Evolutionary conservation across 495 filamentous ascomycete genomes (phyloP), one percentile per base, ranked within the genome.

Genomic region (Daldinia decipiens): DNA sequence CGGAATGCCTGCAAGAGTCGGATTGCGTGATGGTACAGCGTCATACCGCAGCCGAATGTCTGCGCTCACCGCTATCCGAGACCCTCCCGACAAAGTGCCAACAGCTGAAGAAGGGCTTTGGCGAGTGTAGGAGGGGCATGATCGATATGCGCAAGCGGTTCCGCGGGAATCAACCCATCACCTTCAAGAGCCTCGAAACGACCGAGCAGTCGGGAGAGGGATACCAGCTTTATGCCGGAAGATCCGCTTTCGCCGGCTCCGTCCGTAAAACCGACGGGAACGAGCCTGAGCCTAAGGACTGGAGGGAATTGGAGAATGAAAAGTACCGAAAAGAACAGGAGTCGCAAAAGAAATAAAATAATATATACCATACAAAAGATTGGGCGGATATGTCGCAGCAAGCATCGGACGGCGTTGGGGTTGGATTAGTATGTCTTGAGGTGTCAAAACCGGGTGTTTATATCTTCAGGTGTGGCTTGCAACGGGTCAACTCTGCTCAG

Each of bases 111-210:
- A 93, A 91, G 78, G 94, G 93, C 31, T 97, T 95, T 75, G 90
- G 91, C 77, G 90, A 98, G 77, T 99, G 95, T 88, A 96, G 97
- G 75, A 91, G 94, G 61, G 95, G 96, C 56, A 88, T 96, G 89
- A 88, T 98, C 75, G 95, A 99, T 81, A 99, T 99, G 96, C 91
- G 96, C 76, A 99, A 99, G 81, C 90, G 96, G 24, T 98, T 99
- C 82, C 87, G 96, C 47, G 96, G 95, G n/a, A 98, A 99, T 81
- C 86, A 92, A 71, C 94, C 95, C 50, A 85, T 97, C 68, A 84
- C 87, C 27, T 85, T 91, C 29, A 71, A 74, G 40, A 81, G 82
- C 53, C 82, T 88, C 67, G 89, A 94, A 73, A 85, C 91, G 53
- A 84, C 82, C 39, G 87, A 86, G 34, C 82, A 84, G 47, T 76